Conservation (phyloP, 1,139 yeast species). For the Suhomyces chickasaworum region DNA sequence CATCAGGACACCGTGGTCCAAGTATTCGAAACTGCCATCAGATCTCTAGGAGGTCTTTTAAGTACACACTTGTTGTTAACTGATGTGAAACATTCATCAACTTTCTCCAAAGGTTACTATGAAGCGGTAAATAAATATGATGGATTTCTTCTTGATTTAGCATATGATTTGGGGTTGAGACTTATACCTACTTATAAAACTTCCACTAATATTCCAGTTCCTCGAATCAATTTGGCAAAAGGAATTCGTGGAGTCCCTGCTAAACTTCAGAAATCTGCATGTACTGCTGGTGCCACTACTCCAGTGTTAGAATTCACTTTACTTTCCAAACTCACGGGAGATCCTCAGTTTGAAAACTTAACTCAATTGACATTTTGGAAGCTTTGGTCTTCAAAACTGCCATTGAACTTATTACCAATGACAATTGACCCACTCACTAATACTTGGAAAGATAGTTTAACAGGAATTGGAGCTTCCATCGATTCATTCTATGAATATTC, state of each 20-base stretch:
- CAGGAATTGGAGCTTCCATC: conserved; percentile 92
- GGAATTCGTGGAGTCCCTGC: conserved; percentile 52
- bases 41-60: conserved; percentile 77
- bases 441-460: conserved; percentile 58
- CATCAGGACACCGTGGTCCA: conserved; percentile 72
- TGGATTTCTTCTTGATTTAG: conserved; percentile 68
- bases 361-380: conserved; percentile 66
- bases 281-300: conserved; percentile 85
- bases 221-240: conserved; percentile 63
- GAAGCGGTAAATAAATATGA: conserved; percentile 48
- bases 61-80: conserved; percentile 71
- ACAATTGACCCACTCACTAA: conserved; percentile 64
- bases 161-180: conserved; percentile 70
- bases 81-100: conserved; percentile 30
- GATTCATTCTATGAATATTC: conserved; percentile 94
- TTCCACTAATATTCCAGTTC: conserved; percentile 63
- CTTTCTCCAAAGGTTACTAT: conserved; percentile 24
- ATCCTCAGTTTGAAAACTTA: conserved; percentile 64
- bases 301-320: conserved; percentile 79
- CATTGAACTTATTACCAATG: conserved; percentile 73
- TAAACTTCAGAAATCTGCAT: conserved; percentile 59
- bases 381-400: conserved; percentile 69
- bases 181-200: conserved; percentile 69
- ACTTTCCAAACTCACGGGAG: conserved; percentile 72
- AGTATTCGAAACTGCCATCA: conserved; percentile 81